Evolutionary conservation across 2,329 filamentous ascomycete genomes (phyloP), one percentile per base, ranked within the genome.

Genomic region (Exophiala viscosa): DNA sequence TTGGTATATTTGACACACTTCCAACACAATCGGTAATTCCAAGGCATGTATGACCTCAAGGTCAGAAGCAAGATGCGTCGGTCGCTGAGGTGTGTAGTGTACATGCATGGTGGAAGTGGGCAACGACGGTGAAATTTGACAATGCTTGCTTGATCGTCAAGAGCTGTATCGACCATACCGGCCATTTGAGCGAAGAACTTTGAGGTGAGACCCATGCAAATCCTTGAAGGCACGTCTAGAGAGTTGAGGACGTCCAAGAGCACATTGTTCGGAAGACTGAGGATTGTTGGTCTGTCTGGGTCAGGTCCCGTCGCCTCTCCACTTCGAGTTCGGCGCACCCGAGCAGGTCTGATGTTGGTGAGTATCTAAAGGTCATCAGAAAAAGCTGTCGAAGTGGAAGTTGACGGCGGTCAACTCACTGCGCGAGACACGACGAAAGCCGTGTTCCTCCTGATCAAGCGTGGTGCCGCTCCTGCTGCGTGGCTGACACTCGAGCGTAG

Each of bases 1-100:
- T 32, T 45, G 34, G 50, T 48, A 20, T 57, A 57, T 35, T 48
- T 48, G n/a, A 44, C 7, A 28, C 54, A 54, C 8, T 48, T 17
- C 54, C 50, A 54, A 43, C 54, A 57, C 8, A 53, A 39, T 6
- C 50, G 46, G 18, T 18, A 39, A n/a, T 20, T 32, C 10, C 43
- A 34, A 13, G 50, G 50, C 38, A 57, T 54, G 31, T 34, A 74
- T 78, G 93, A 55, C 97, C 97, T 71, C 92, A 99, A 70, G 78
- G 77, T 54, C 90, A 96, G 71, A 96, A 99, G 71, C 92, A 97
- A 72, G 88, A 92, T 47, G 92, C 99, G 68, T 70, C 97, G 65
- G 85, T 84, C 66, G 82, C 88, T 57, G 96, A 97, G 69, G 97
- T 99, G 93, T 91, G 96, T 75, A 73, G 87, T 73, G 20, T 53